phyloP scores from a whole-genome alignment of 345 rosid species.

The Citrus hindsii region DNA sequence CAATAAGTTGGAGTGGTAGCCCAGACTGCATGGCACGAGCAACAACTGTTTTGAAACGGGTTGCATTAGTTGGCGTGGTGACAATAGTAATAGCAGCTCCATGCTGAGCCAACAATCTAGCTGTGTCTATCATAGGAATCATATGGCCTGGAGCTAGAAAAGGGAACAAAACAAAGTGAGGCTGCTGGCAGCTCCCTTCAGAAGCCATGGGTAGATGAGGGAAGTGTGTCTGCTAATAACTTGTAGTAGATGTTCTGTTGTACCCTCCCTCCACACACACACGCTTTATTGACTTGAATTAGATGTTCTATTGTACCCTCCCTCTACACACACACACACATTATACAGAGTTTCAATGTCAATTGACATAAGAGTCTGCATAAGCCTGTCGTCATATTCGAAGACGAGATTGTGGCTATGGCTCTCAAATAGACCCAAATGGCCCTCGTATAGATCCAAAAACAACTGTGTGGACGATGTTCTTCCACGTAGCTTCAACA shows the following conservation, averaged over 20 bases:
- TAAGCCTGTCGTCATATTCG: background rate
- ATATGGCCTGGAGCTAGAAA: conserved; percentile 63
- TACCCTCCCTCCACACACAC: no score
- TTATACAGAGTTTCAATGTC: background rate
- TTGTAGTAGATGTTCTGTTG: no score
- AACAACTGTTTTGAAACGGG: conserved; percentile 4
- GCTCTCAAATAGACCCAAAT: no score
- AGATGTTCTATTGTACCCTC: no score
- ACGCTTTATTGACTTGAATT: no score
- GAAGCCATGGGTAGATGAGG: background rate
- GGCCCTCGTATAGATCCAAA: no score
- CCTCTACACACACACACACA: no score
- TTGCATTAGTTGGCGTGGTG: conserved; percentile 36
- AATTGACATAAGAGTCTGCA: background rate
- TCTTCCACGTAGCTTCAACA: no score
- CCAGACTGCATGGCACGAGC: background rate
- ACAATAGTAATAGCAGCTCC: conserved; percentile 41
- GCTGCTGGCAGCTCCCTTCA: background rate
- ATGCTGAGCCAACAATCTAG: conserved; percentile 41
- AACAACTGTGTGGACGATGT: no score
- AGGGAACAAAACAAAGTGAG: conserved; percentile 49
- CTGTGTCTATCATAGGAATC: conserved; percentile 49
- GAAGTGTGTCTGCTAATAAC: no score
- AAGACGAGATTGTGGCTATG: no score
- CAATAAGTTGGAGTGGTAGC: background rate